Evolutionary conservation across 441 rosid species (phyloP), one percentile per base, ranked within the genome.

Genomic region (Euphorbia celastroides): DNA sequence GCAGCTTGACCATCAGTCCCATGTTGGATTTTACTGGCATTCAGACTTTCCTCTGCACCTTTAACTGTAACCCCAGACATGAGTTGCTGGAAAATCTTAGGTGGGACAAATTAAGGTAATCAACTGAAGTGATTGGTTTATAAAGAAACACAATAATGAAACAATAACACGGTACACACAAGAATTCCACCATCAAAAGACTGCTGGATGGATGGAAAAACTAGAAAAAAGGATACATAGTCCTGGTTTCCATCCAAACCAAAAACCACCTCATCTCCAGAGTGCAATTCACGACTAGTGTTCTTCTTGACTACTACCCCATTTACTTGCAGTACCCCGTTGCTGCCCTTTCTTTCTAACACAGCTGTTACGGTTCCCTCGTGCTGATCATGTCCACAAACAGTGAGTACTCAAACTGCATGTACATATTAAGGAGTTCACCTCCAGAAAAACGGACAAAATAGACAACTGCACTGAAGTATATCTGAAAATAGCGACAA

Each of bases 241-340:
- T 94, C 87, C 77, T 89, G 90, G 72, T 87, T 91, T 70, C 92
- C 92, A 30, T 72, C 64, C 16, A 66, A 55, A 74, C 94, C 91
- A 68, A 92, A 89, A 66, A 81, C 77, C 30, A 92, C 74, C 74
- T 92, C 97, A 70, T 92, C 97, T n/a, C 97, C 97, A 0, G 92
- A 86, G 44, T 77, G 85, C 51, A 92, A 92, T 50, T 58, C 71
- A 41, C 82, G 64, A 62, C 60, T 74, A 59, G 82, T 28, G 32
- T 57, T 78, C 77, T 72, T 92, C 83, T 78, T 88, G 71, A 89
- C 67, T 62, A 70, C 19, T 51, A 61, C 79, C 22, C 96, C 94
- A 76, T 92, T 92, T 61, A 89, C 89, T 81, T 81, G 90, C 65
- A 91, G 87, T n/a, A 74, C 71, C 61, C 93, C 93, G 75, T 88